Evolutionary conservation across 2,329 filamentous ascomycete genomes (phyloP), one percentile per base, ranked within the genome.

Genomic region (Ophiostoma angusticollis): DNA sequence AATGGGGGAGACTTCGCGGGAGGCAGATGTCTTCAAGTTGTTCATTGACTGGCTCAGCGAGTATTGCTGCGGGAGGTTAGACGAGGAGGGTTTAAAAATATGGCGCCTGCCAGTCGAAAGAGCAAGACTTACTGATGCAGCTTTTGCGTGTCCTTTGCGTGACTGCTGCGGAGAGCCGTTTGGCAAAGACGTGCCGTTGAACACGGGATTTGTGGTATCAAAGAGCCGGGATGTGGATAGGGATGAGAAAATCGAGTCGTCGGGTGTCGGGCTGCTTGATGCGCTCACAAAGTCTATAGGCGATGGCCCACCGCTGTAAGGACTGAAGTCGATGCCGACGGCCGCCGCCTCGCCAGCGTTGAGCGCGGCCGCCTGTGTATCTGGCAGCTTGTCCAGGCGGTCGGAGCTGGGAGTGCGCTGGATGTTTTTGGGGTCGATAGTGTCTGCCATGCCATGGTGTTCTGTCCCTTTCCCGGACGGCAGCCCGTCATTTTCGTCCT

Each of bases 1-100:
- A 48, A 67, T 60, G 11, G 72, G 72, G 2, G 73, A 76, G 16
- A 64, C 60, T 48, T 74, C 72, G 45, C 69, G 60, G 1, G 70
- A 74, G 19, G 54, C 58, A 22, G 57, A 55, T 30, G 63, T 64
- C 45, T 62, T 65, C 7, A 64, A 48, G 19, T 64, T 66, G 45
- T 65, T 65, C 57, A 68, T 63, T n/a, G 65, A 64, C 35, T 67
- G 68, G 22, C 60, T 64, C 19, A 67, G 54, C 0, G 68, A 68
- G 44, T 66, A 63, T 58, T 71, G 68, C 68, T 74, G 47, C 4
- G 19, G 7, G 16, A 30, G 22, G 22, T 43, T 35, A 37, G 33
- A 22, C 35, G 41, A 57, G n/a, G n/a, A n/a, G n/a, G n/a, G n/a
- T n/a, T n/a, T n/a, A n/a, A n/a, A n/a, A n/a, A n/a, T n/a, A n/a